Evolutionary conservation across 768 basidiomycete species (phyloP), one percentile per base, ranked within the genome.

Genomic region (Goffeauzyma gilvescens): DNA sequence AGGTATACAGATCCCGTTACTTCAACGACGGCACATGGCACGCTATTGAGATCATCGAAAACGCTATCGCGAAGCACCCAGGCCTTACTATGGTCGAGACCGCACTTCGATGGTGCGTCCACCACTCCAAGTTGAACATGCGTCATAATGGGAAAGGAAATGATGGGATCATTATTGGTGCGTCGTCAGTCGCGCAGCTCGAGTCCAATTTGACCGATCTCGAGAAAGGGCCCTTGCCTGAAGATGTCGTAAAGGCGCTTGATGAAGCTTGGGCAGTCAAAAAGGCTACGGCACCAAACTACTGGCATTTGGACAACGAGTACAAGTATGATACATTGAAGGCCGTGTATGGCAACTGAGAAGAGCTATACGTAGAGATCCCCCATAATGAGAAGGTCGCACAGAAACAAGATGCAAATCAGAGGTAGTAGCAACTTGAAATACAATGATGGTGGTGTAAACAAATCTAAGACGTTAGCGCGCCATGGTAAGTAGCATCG

Each of bases 221-320:
- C 36, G 71, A 67, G 50, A 72, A 73, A 55, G 73, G 74, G 0
- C 75, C 74, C 5, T 60, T 76, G 35, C 74, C 73, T 0, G 69
- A 74, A 17, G 72, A 71, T n/a, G 68, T 75, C 4, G 59, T 74
- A 3, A 55, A 68, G 47, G 67, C 55, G 0, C 56, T 75, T 17
- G 71, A 74, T 45, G 67, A 70, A 28, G 72, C 72, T 1, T 76
- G 74, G 73, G 37, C 60, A 27, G 45, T 55, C 9, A 67, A 69
- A 22, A 65, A 68, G 46, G 60, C 67, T 0, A 63, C 66, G 40
- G 65, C 71, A 4, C 62, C 65, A 20, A 57, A 60, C 15, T 71
- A 71, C 50, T 69, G 58, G 57, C 63, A 58, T 42, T 50, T 53
- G 15, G 38, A 41, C 22, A 36, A 48, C 42, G 41, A 57, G 41